These are phyloP conservation scores for Aegilops sharonensis DNA, from an alignment of 176 grass and related monocot species.

Conservation along the genomic window DNA sequence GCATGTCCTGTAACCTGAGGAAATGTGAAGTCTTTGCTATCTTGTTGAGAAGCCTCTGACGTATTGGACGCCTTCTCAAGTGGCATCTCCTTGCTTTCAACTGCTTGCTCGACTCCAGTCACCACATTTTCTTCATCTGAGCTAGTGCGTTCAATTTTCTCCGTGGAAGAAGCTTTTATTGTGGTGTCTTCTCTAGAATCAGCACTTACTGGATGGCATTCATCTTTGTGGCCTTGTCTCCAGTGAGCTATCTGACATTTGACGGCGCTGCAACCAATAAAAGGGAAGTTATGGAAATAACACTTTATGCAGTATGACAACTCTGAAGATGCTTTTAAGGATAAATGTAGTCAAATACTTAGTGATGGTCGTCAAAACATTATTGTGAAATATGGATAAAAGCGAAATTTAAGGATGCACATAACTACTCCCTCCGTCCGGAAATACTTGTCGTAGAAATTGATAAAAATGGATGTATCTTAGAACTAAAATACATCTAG, in stretches of 20 bases:
- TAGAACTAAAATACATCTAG: too few species aligned
- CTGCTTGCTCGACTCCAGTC: not conserved
- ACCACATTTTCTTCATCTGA: constrained; percentile 8
- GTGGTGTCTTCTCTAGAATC: constrained; percentile 20
- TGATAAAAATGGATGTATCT: too few species aligned
- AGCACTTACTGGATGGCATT: constrained; percentile 50
- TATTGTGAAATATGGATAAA: not conserved
- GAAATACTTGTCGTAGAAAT: too few species aligned
- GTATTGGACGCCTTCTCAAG: constrained; percentile 6
- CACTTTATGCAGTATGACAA: not conserved
- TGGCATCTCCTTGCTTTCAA: not conserved
- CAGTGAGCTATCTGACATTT: constrained; percentile 89
- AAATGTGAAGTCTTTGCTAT: not conserved
- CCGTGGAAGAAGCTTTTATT: constrained; percentile 24
- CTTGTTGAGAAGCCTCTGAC: not conserved
- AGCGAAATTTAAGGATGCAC: constrained; percentile 14
- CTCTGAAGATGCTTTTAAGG: constrained; percentile 9
- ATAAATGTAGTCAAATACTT: constrained; percentile 3
- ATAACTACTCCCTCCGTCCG: not conserved
- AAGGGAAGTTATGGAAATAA: constrained; percentile 27
- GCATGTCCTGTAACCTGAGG: not conserved
- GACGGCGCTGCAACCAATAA: constrained; percentile 58
- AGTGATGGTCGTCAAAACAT: not conserved
- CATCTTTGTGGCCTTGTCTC: constrained; percentile 89
- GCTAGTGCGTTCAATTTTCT: constrained; percentile 8